phyloP scores from a whole-genome alignment of 495 filamentous ascomycete species.

The Trichocladium uniseriatum region DNA sequence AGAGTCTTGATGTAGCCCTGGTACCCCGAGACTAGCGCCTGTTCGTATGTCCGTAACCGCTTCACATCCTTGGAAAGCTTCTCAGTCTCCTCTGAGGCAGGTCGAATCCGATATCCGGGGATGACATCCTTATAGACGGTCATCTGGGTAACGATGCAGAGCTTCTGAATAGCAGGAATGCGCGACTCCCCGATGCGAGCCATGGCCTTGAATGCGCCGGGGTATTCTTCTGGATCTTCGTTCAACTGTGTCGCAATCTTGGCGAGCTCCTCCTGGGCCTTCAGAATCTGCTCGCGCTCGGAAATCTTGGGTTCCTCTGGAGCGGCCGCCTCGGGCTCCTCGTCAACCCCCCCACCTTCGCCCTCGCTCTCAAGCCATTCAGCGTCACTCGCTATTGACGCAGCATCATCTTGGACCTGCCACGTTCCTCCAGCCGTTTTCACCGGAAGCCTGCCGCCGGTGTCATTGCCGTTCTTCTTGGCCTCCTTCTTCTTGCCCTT shows the following conservation, averaged over 20 bases:
- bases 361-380: conserved; percentile 44
- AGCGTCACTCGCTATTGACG: conserved; percentile 43
- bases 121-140: conserved; percentile 94
- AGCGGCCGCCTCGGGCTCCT: conserved; percentile 26
- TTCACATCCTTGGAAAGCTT: conserved; percentile 90
- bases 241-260: conserved; percentile 71
- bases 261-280: conserved; percentile 89
- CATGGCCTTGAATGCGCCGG: conserved; percentile 65
- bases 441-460: conserved; percentile 57
- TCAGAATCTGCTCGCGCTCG: conserved; percentile 64
- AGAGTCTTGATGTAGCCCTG: conserved; percentile 72
- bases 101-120: conserved; percentile 88
- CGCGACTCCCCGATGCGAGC: conserved; percentile 61
- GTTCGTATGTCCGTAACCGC: conserved; percentile 71
- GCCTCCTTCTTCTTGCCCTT: conserved; percentile 67
- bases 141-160: conserved; percentile 75
- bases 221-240: conserved; percentile 88
- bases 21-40: conserved; percentile 71
- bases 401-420: conserved; percentile 42
- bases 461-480: conserved; percentile 33
- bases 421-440: conserved; percentile 69
- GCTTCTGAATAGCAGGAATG: conserved; percentile 66
- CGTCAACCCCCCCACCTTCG: conserved; percentile 32
- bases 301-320: conserved; percentile 55
- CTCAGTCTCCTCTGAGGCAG: conserved; percentile 60